Percentiles rank a stretch among this genome's conserved stretches.
Evolutionary conservation across 371 early-diverging fungal genomes (phyloP).

Genomic region (Syncephalastrum contaminatum): DNA sequence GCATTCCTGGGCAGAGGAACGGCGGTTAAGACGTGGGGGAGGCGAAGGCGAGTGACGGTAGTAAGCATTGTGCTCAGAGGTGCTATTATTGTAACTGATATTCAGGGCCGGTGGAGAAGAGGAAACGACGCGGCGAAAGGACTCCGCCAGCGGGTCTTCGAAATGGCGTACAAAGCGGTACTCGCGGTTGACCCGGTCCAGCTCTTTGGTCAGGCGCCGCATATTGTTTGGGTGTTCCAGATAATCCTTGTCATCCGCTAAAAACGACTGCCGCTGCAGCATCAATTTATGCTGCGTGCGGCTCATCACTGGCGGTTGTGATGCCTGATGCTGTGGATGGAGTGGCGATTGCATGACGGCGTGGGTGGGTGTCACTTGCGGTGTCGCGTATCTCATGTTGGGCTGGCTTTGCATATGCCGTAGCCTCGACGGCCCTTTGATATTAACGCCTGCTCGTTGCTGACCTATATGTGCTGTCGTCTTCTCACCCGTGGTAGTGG

Average conservation of each 20-base stretch:
- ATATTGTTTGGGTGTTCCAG: constrained; percentile 54
- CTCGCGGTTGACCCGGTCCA: constrained; percentile 55
- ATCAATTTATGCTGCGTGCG: constrained; percentile 56
- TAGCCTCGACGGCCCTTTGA: constrained; percentile 4
- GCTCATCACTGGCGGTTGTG: constrained; percentile 11
- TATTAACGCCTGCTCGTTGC: too few species aligned
- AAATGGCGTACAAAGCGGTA: constrained; percentile 37
- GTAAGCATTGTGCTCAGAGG: constrained; percentile 4
- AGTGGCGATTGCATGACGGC: constrained; percentile 7
- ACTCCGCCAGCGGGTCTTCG: constrained; percentile 40
- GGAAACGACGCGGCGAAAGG: constrained; percentile 30
- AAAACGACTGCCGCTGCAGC: constrained; percentile 50
- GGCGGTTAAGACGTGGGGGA: constrained; percentile 3
- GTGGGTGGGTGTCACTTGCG: constrained; percentile 13
- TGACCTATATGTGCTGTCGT: too few species aligned
- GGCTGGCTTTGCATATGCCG: constrained; percentile 32
- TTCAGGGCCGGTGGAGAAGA: background rate
- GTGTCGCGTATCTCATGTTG: constrained; percentile 14
- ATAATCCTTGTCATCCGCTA: constrained; percentile 53
- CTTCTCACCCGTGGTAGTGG: too few species aligned
- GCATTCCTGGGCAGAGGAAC: constrained; percentile 13
- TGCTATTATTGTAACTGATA: background rate
- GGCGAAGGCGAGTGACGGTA: background rate
- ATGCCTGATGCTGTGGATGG: background rate
- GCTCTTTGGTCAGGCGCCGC: constrained; percentile 46